phyloP scores from a whole-genome alignment of 352 stramenopile species.

The Globisporangium acanthophoron region DNA sequence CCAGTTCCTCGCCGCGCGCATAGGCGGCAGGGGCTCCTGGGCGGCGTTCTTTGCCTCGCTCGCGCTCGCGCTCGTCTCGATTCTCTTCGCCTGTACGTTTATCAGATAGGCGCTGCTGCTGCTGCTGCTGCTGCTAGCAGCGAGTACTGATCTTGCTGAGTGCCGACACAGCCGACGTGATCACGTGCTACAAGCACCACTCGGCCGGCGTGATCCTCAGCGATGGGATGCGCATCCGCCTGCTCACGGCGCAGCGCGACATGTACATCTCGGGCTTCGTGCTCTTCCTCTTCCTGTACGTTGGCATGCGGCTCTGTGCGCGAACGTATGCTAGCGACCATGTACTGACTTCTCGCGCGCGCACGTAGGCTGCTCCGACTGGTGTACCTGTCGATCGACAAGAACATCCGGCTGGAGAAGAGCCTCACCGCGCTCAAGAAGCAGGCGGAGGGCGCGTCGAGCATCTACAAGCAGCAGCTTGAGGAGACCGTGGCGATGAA shows the following conservation, averaged over 20 bases:
- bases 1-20: constrained; percentile 39
- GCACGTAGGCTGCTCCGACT: constrained; percentile 45
- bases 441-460: constrained; percentile 59
- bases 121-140: neutral
- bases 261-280: constrained; percentile 88
- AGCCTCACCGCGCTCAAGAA: constrained; percentile 69
- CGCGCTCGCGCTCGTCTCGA: constrained; percentile 47
- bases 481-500: constrained; percentile 66
- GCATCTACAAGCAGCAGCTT: constrained; percentile 61
- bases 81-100: constrained; percentile 74
- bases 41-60: constrained; percentile 38
- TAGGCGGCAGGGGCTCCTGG: constrained; percentile 43
- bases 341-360: neutral
- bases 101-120: neutral
- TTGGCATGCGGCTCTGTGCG: neutral
- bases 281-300: constrained; percentile 73
- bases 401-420: constrained; percentile 68
- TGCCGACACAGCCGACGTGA: constrained; percentile 49
- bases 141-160: neutral
- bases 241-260: constrained; percentile 72
- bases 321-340: too few species aligned
- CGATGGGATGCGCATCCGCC: constrained; percentile 74
- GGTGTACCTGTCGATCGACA: constrained; percentile 65
- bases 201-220: constrained; percentile 41
- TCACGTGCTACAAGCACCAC: constrained; percentile 68